Conservation (phyloP, 129 eudicot species). For the Tanacetum coccineum region DNA sequence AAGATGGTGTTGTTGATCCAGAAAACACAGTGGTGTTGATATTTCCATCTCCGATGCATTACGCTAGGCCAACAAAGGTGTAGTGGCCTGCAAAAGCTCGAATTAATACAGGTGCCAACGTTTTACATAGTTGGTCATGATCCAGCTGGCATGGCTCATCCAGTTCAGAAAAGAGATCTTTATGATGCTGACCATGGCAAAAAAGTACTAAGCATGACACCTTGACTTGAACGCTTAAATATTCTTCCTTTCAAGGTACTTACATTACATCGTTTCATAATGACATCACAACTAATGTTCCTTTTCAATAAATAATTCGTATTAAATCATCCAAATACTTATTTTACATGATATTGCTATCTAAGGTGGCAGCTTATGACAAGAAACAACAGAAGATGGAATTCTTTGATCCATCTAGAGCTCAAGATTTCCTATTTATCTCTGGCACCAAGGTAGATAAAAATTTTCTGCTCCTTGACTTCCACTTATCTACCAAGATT, state of each 20-base stretch:
- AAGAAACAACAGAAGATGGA: conserved; percentile 81
- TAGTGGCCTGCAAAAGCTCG: conserved; percentile 99
- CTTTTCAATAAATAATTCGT: neutral
- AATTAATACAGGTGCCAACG: conserved; percentile 94
- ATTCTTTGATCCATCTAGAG: conserved; percentile 88
- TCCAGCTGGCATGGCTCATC: conserved; percentile 98
- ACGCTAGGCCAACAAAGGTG: conserved; percentile 99
- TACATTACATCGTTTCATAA: neutral
- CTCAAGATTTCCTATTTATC: conserved; percentile 88
- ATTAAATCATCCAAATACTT: neutral
- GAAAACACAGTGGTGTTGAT: conserved; percentile 87
- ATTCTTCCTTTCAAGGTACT: conserved; percentile 93
- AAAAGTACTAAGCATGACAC: conserved; percentile 96
- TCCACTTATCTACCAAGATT: neutral
- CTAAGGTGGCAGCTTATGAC: conserved; percentile 94
- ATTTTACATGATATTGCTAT: conserved; percentile 9
- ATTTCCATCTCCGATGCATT: conserved; percentile 98
- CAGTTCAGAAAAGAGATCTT: conserved; percentile 75
- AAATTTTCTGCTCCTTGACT: neutral
- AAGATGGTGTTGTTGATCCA: conserved; percentile 90
- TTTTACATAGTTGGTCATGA: conserved; percentile 92
- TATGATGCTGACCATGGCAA: conserved; percentile 97
- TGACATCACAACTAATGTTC: neutral
- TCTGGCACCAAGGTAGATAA: conserved; percentile 90
- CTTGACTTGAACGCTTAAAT: conserved; percentile 90